phyloP scores from a whole-genome alignment of 2,329 filamentous ascomycete genomes.

The Sporothrix curviconia region DNA sequence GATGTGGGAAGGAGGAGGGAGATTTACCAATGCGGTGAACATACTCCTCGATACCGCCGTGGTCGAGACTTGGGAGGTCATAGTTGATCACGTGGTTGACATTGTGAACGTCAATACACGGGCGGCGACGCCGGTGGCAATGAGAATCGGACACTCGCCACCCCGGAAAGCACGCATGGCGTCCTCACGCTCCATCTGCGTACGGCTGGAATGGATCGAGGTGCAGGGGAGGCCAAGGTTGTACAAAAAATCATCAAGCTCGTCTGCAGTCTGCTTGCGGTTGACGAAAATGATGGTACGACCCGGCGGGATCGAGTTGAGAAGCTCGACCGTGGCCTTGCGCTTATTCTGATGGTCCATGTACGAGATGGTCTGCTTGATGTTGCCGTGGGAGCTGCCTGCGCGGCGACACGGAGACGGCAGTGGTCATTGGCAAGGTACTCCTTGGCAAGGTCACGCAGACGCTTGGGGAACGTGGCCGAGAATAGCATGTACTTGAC shows the following conservation, averaged over 20 bases:
- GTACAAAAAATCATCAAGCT: constrained; percentile 81
- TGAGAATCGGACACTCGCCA: constrained; percentile 69
- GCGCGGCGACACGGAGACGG: constrained; percentile 77
- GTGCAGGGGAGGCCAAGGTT: constrained; percentile 74
- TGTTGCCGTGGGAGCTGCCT: constrained; percentile 75
- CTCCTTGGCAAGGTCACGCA: constrained; percentile 68
- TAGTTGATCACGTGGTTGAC: constrained; percentile 92
- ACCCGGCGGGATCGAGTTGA: constrained; percentile 62
- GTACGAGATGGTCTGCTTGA: constrained; percentile 68
- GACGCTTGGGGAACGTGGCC: constrained; percentile 80
- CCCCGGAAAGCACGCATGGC: constrained; percentile 77
- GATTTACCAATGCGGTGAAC: constrained; percentile 81
- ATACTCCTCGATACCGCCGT: constrained; percentile 92
- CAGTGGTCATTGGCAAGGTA: constrained; percentile 70
- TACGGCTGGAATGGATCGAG: constrained; percentile 82
- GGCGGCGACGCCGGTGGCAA: constrained; percentile 79
- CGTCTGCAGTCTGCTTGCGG: constrained; percentile 68
- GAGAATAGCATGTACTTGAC: constrained; percentile 79
- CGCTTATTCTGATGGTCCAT: constrained; percentile 63
- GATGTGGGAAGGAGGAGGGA: not conserved
- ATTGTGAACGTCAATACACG: constrained; percentile 81
- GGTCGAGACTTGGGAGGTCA: constrained; percentile 65
- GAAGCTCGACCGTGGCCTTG: constrained; percentile 62
- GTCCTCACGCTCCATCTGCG: constrained; percentile 86
- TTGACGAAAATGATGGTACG: constrained; percentile 91